Conservation (phyloP, 768 basidiomycete genomes). For the Multifurca ochricompacta region DNA sequence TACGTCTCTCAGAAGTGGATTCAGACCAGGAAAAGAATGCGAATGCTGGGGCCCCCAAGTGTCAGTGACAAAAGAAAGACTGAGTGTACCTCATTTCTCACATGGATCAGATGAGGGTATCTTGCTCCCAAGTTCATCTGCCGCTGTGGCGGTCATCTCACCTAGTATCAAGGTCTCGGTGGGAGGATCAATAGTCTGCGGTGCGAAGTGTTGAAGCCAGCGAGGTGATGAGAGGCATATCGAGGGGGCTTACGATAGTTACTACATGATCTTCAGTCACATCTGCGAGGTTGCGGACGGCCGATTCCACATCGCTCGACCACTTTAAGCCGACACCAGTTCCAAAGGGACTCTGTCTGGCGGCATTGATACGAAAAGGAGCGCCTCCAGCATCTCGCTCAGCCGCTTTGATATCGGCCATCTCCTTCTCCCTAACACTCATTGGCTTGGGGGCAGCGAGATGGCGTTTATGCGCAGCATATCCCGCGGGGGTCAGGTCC, state of each 20-base stretch:
- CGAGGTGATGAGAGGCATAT: not conserved
- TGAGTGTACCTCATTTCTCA: slow-evolving; percentile 24
- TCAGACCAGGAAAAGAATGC: slow-evolving; percentile 64
- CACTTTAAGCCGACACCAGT: slow-evolving; percentile 59
- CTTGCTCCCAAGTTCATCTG: slow-evolving; percentile 38
- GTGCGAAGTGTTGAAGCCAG: not conserved
- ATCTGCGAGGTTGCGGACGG: slow-evolving; percentile 49
- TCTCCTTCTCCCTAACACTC: slow-evolving; percentile 73
- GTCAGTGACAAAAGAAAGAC: slow-evolving; percentile 10
- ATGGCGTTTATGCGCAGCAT: slow-evolving; percentile 66
- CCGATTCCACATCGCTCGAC: slow-evolving; percentile 55
- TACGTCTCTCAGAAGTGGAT: slow-evolving; percentile 42
- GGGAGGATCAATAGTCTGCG: slow-evolving; percentile 57
- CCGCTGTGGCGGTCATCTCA: slow-evolving; percentile 32
- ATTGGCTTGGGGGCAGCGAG: slow-evolving; percentile 73
- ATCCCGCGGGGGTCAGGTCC: slow-evolving; percentile 61
- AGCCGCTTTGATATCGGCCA: slow-evolving; percentile 67
- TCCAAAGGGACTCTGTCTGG: slow-evolving; percentile 48
- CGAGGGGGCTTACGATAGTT: slow-evolving; percentile 47
- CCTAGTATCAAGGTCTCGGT: slow-evolving; percentile 51
- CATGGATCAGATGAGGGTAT: slow-evolving; percentile 56
- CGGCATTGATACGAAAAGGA: slow-evolving; percentile 51
- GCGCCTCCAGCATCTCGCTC: slow-evolving; percentile 51
- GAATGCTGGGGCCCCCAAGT: slow-evolving; percentile 36
- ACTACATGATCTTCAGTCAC: slow-evolving; percentile 47